Base-by-base conservation (phyloP, 2,329 filamentous ascomycete genomes). In the Diaporthe capsici region DNA sequence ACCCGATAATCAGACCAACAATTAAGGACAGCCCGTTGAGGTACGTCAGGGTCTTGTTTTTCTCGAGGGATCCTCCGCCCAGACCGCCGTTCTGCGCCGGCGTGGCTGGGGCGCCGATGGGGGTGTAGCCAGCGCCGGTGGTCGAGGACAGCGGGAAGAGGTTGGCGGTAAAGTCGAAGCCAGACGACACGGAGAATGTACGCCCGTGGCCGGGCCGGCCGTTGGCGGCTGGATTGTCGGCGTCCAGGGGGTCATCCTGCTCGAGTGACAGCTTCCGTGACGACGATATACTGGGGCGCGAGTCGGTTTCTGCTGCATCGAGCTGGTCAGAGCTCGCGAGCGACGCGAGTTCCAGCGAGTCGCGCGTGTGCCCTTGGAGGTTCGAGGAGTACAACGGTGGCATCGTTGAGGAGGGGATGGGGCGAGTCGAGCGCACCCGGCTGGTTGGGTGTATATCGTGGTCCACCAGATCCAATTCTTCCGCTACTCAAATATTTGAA, bases 271-370 rank as follows among this genome's bases (percentile, higher is more conserved):
- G 89, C 80, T 95, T 93, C 79, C 95, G 94, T 76, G 96, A 98
- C n/a, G 96, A 98, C 20, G 95, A 94, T 80, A 96, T 92, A 80
- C 95, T 96, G n/a, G 94, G 95, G 53, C 92, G 91, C 3, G 95
- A 98, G 55, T 93, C 90, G 22, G 93, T 94, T n/a, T 90, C 87
- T 65, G 86, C 89, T 25, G 90, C 91, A 77, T 89, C 90, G 67
- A 87, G 88, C 71, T 89, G 90, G 79, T 94, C 95, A 51, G 94
- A 96, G 77, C 95, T 98, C 76, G 96, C 97, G 78, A 99, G 92
- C 72, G 96, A 98, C 76, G 96, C 97, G 75, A 99, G 93, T 87
- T 99, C 97, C 82, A 99, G 92, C 63, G 96, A 98, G 89, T 99
- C 97, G 86, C 97, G 94, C 77, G 91, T 84, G 78, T 86, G 85